Evolutionary conservation across 352 stramenopile species (phyloP).

Genomic region (Pythium rhizo-oryzae): DNA sequence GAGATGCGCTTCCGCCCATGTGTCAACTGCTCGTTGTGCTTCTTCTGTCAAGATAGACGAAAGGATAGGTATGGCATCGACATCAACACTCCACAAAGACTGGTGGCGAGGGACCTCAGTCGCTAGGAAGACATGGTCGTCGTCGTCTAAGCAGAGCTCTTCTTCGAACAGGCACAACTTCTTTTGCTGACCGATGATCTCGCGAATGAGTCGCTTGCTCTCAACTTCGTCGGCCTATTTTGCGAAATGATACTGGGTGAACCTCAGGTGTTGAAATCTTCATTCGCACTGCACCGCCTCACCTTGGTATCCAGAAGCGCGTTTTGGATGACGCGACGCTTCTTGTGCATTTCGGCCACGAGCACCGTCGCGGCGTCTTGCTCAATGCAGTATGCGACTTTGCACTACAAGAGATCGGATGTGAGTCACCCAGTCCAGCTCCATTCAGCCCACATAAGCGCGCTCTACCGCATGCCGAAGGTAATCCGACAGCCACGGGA

Average conservation of each 20-base stretch:
- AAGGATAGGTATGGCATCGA: constrained; percentile 32
- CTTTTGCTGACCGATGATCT: constrained; percentile 39
- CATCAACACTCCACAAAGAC: constrained; percentile 56
- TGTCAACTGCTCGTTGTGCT: constrained; percentile 10
- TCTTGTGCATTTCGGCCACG: constrained; percentile 71
- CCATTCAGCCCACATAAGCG: not conserved
- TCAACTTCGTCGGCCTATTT: constrained; percentile 40
- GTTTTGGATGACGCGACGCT: constrained; percentile 63
- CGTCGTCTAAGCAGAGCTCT: constrained; percentile 36
- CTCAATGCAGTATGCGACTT: constrained; percentile 55
- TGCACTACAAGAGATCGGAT: constrained; percentile 37
- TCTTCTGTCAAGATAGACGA: not conserved
- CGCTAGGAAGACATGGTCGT: constrained; percentile 45
- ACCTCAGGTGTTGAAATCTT: too few species aligned
- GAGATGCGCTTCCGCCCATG: constrained; percentile 25
- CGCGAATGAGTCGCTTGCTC: constrained; percentile 51
- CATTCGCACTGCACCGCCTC: not conserved
- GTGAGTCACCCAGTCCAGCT: not conserved
- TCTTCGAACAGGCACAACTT: constrained; percentile 41
- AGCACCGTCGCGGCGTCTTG: constrained; percentile 42
- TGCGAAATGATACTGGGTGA: not conserved
- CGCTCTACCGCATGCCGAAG: constrained; percentile 47
- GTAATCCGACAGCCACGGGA: constrained; percentile 62
- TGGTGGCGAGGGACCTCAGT: constrained; percentile 38
- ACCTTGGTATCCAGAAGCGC: constrained; percentile 51